Base-by-base conservation (phyloP, 2,329 filamentous ascomycete genomes). In the Sarocladium kiliense region DNA sequence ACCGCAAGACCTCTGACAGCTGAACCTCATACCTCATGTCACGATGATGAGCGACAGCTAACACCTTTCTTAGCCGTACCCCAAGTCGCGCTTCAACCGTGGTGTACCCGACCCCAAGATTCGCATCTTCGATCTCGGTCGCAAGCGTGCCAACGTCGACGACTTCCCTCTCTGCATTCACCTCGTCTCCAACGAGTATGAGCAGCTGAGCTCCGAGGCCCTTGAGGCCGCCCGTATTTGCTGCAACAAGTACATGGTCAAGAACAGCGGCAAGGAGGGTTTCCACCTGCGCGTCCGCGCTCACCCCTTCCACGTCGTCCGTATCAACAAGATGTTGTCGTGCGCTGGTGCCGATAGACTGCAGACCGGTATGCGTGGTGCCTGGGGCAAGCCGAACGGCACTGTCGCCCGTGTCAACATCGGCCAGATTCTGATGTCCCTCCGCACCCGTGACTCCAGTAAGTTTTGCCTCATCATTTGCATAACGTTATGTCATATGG, bases 261-360 rank as follows among this genome's bases (percentile, higher is more conserved):
- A 88, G 82, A 75, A 77, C 68, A 76, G 78, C 67, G 85, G 85
- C 75, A 88, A 88, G 81, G 85, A 88, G 71, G 76, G 77, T 72
- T 88, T 88, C 83, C 85, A 88, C 75, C 78, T 88, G 66, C 85
- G 85, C 68, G 82, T 88, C 73, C 85, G 94, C 74, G 92, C 91
- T 73, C 94, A 99, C 86, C 94, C 94, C 66, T 99, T 90, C 91
- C 94, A 99, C 85, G 94, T 99, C 80, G 89, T 99, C 85, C 94
- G 94, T 81, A 99, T 99, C 92, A 99, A 99, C 91, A 99, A 99
- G 89, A 99, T 99, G 94, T 93, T 99, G 91, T 97, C 94, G 75
- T 99, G 94, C 79, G 94, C 94, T 73, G 94, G 94, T 86, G 94
- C 94, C 87, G 94, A 99, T 97, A 91, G 94, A 88, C 85, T 99